These are phyloP conservation scores for Eucalyptus sideroxylon DNA, from an alignment of 345 rosid species.

Conservation along the genomic window DNA sequence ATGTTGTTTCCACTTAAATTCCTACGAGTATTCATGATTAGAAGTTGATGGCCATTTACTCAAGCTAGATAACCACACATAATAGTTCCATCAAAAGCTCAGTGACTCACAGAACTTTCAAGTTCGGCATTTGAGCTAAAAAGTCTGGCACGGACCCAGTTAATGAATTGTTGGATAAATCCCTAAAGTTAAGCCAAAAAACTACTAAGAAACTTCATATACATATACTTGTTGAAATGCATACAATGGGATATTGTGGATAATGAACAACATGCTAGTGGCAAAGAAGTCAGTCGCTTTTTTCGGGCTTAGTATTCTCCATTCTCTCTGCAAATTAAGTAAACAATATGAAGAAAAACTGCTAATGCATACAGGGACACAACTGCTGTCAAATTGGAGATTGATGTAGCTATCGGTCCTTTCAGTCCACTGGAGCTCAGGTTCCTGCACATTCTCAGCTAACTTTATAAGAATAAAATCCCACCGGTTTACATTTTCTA, in stretches of 20 bases:
- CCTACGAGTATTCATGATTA: not conserved
- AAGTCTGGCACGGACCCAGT: slow-evolving; percentile 28
- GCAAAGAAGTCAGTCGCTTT: not conserved
- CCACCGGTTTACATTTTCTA: too few species aligned
- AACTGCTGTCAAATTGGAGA: too few species aligned
- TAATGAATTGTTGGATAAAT: slow-evolving; percentile 43
- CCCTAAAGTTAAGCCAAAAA: slow-evolving; percentile 12
- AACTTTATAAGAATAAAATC: too few species aligned
- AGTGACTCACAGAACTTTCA: slow-evolving; percentile 36
- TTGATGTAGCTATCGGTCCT: too few species aligned
- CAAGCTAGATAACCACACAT: not conserved
- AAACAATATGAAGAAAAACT: not conserved
- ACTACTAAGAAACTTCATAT: not conserved
- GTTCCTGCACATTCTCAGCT: too few species aligned
- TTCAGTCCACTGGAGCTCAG: too few species aligned
- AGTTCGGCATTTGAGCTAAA: slow-evolving; percentile 8
- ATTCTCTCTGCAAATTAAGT: not conserved
- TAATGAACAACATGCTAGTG: not conserved
- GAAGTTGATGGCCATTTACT: not conserved
- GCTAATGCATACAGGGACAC: too few species aligned
- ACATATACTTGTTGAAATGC: not conserved
- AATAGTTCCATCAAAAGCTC: not conserved
- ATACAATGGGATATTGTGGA: not conserved
- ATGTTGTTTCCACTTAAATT: slow-evolving; percentile 25
- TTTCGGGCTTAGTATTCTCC: not conserved